Conservation (phyloP, 176 grass and related monocot species). For the Elaeis guineensis region DNA sequence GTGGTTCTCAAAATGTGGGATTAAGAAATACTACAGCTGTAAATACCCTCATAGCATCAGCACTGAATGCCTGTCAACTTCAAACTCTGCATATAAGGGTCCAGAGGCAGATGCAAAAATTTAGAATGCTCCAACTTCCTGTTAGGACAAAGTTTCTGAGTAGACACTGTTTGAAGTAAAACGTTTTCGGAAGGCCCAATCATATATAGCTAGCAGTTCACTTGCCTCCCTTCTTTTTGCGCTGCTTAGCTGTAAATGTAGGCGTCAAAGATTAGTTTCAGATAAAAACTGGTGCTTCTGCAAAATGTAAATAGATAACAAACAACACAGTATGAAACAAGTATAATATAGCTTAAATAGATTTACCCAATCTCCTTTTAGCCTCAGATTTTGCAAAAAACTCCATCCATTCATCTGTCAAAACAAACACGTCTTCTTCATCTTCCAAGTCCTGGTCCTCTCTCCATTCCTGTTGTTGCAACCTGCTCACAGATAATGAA, state of each 20-base stretch:
- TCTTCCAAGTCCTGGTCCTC: slow-evolving; percentile 1
- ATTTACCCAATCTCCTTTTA: slow-evolving; percentile 21
- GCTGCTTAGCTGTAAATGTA: slow-evolving; percentile 8
- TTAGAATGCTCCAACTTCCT: no score
- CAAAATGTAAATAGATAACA: neutral
- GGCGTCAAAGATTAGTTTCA: neutral
- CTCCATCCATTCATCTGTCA: slow-evolving; percentile 24
- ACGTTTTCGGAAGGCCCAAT: no score
- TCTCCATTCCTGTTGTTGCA: slow-evolving; percentile 6
- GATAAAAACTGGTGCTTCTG: neutral
- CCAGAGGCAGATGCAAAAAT: no score
- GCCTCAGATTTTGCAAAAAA: slow-evolving; percentile 30
- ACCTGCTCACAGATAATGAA: neutral
- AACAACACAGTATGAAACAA: neutral
- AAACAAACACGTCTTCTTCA: slow-evolving; percentile 14
- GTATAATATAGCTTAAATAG: neutral
- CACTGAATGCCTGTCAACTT: no score
- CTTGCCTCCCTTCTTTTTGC: neutral
- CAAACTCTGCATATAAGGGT: no score
- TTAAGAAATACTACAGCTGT: no score
- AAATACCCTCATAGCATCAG: no score
- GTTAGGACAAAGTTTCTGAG: no score
- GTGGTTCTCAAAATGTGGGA: no score
- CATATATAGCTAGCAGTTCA: neutral
- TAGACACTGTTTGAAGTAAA: no score